Base-by-base conservation (phyloP, 371 early-diverging fungal species). In the Mortierella sp. region DNA sequence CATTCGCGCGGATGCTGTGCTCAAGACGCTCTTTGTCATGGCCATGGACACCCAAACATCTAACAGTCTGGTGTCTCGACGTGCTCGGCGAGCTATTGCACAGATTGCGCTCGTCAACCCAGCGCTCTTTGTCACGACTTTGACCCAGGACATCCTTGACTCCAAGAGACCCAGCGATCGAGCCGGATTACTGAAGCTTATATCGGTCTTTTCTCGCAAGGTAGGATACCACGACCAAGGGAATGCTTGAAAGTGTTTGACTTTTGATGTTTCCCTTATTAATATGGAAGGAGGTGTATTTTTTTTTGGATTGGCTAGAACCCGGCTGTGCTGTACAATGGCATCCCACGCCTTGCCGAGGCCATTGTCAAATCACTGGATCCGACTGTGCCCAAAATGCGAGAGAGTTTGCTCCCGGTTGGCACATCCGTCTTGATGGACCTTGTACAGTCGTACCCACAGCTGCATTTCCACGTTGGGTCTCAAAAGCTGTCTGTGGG, bases 311-410 rank as follows among this genome's bases (percentile, higher is more conserved):
- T 2, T 47, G 55, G 50, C 1, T 80, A 94, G 93, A 91, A 92
- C 74, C 95, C 95, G 0, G 58, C 87, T 10, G 71, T 96, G 4
- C 78, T 96, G 0, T 91, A 91, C 75, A 79, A 88, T 2, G 88
- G 90, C 73, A 85, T 95, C 0, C 87, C 92, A 8, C 86, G 87
- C 4, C 89, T 96, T 3, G 89, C 93, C 1, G 97, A 96, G 73
- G 91, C 94, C 1, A 92, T 97, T 44, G 94, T 97, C 4, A 94
- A 93, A 67, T 91, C 93, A n/a, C 83, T 96, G 29, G 96, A 97
- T 80, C 97, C 97, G 0, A 95, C 94, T 70, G 81, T 87, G 10
- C 92, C 95, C 2, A 87, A 90, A 53, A 80, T 94, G 79, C 88
- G 96, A n/a, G 95, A 96, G 58, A 85, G 85, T 2, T 86, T 95